phyloP scores from a whole-genome alignment of 1,284 basidiomycete genomes.

The Ganoderma meredithae region DNA sequence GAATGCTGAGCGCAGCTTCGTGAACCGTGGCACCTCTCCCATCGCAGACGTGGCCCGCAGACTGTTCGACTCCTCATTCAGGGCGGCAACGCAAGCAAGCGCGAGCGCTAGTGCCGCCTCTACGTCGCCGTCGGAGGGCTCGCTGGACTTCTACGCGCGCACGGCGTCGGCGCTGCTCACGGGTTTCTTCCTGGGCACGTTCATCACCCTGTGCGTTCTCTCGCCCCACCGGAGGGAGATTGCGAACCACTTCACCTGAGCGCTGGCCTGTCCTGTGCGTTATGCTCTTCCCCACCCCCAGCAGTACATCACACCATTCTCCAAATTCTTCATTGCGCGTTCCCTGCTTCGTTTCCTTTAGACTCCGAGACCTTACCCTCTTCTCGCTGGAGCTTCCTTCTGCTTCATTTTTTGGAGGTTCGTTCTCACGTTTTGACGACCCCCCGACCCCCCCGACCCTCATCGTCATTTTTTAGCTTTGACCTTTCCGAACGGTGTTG shows the following conservation, averaged over 20 bases:
- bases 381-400: not conserved
- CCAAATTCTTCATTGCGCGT: not conserved
- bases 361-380: not conserved
- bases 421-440: conserved; percentile 1
- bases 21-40: not conserved
- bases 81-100: not conserved
- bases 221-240: conserved; percentile 45
- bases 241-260: conserved; percentile 44
- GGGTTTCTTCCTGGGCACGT: conserved; percentile 46
- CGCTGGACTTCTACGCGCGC: conserved; percentile 38
- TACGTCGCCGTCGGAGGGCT: conserved; percentile 11
- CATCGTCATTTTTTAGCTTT: not conserved
- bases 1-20: not conserved
- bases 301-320: not conserved
- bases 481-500: not conserved
- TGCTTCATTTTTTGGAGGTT: not conserved
- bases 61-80: conserved; percentile 15
- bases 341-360: not conserved
- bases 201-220: conserved; percentile 45
- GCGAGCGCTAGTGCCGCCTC: not conserved
- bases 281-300: not conserved
- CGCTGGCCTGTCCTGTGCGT: conserved; percentile 12
- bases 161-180: conserved; percentile 47
- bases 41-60: conserved; percentile 16
- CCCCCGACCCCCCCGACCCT: not conserved